Conservation (phyloP, 352 stramenopile genomes). For the Phytopythium boreale region DNA sequence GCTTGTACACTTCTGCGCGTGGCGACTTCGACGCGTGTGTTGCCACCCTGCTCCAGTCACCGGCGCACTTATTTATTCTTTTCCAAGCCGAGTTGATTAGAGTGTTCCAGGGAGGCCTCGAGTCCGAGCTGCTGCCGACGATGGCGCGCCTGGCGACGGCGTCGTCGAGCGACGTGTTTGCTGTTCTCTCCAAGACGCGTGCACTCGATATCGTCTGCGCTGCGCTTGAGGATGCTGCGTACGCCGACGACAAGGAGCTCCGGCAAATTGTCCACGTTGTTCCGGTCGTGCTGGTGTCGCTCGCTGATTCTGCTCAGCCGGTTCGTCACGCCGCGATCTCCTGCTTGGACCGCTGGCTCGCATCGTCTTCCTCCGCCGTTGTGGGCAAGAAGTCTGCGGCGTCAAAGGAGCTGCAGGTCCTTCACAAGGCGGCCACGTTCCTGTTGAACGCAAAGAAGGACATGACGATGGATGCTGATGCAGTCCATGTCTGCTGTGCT, state of each 20-base stretch:
- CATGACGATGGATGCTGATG: constrained; percentile 70
- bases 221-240: constrained; percentile 49
- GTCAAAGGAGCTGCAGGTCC: constrained; percentile 26
- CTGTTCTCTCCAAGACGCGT: constrained; percentile 52
- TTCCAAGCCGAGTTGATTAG: constrained; percentile 50
- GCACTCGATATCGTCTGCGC: constrained; percentile 66
- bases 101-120: constrained; percentile 50
- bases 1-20: constrained; percentile 33
- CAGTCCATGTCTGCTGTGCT: constrained; percentile 49
- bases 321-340: constrained; percentile 61
- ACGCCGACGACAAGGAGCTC: constrained; percentile 37
- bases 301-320: constrained; percentile 37
- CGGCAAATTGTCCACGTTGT: constrained; percentile 45
- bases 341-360: constrained; percentile 57
- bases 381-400: constrained; percentile 16
- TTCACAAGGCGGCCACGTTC: constrained; percentile 30
- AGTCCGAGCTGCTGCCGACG: constrained; percentile 55
- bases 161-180: constrained; percentile 33
- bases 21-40: constrained; percentile 70
- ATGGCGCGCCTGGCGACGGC: constrained; percentile 51
- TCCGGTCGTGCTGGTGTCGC: constrained; percentile 64
- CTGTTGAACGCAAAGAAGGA: constrained; percentile 68
- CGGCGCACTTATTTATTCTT: constrained; percentile 55
- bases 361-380: constrained; percentile 22
- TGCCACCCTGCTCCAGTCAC: constrained; percentile 56